Base-by-base conservation (phyloP, 2,329 filamentous ascomycete genomes). In the Apiospora kogelbergensis region DNA sequence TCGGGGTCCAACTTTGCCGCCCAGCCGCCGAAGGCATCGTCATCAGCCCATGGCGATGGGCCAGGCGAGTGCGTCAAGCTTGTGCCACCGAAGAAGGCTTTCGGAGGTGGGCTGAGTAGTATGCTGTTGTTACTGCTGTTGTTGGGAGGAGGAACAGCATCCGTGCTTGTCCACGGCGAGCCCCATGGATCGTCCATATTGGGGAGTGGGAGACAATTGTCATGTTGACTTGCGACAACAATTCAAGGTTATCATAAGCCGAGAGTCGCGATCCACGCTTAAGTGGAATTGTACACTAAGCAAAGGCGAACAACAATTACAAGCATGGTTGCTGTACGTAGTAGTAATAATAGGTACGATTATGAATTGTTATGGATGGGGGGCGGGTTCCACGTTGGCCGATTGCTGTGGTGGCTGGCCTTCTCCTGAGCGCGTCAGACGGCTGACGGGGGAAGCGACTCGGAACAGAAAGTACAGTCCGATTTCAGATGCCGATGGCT, bases 121-220 rank as follows among this genome's bases (percentile, higher is more conserved):
- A 76, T 72, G 48, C 73, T 75, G 74, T 77, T 72, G 53, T 73
- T 75, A 75, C 13, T 72, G 48, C 73, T 75, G 74, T 77, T 72
- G 48, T 73, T 75, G 75, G 76, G 72, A 46, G 74, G 75, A 74
- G 77, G 72, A 57, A 73, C 75, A 75, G 76, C 72, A 74, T 85
- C 78, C 76, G 80, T 76, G 69, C 81, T 81, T 70, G 84, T 83
- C 87, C 87, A 89, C 79, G 87, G 87, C 74, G 86, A 88, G 79
- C 84, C 85, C 87, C 87, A 89, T 74, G 87, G 87, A 86, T 89
- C 86, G 78, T 89, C 87, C 87, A 89, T 89, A 72, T 76, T 80
- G 74, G 69, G 65, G 44, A 46, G 40, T 46, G 44, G 30, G 26
- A 70, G 67, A 69, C 71, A 69, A 72, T 75, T 73, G 26, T 76